Evolutionary conservation across 2,329 filamentous ascomycete species (phyloP).

Genomic region (Camillea tinctor): DNA sequence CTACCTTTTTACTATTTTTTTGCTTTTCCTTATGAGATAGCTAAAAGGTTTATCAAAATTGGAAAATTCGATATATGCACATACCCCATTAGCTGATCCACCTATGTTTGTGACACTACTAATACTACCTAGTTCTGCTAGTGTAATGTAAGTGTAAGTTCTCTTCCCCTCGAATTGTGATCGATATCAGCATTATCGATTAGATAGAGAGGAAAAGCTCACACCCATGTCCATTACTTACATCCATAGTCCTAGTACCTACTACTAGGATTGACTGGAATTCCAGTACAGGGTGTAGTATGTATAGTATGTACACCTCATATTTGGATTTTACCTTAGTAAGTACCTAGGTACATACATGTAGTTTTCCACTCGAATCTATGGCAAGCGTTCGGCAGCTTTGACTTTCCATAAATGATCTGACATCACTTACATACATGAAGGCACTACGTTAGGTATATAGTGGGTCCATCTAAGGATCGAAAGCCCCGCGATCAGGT

Average conservation of each 20-base stretch:
- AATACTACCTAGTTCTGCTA: too few relatives aligned
- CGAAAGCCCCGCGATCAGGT: neutral
- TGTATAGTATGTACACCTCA: too few relatives aligned
- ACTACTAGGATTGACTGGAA: too few relatives aligned
- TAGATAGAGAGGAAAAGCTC: too few relatives aligned
- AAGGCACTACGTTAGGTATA: too few relatives aligned
- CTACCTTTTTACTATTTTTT: neutral
- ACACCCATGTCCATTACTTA: too few relatives aligned
- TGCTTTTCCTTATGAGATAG: neutral
- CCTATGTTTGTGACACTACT: too few relatives aligned
- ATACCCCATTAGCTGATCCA: neutral
- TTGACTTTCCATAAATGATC: neutral
- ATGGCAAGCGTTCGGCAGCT: neutral
- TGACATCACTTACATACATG: too few relatives aligned
- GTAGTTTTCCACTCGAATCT: too few relatives aligned
- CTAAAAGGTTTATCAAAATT: neutral
- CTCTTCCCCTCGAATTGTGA: neutral
- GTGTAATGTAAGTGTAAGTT: too few relatives aligned
- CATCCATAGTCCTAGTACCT: neutral
- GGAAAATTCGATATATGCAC: neutral
- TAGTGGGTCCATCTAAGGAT: neutral
- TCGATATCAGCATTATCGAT: neutral
- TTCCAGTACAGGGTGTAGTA: too few relatives aligned
- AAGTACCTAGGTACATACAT: neutral
- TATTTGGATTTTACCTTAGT: too few relatives aligned